These are phyloP conservation scores for Claviceps quebecensis DNA, from an alignment of 2,329 filamentous ascomycete genomes.

Conservation along the genomic window DNA sequence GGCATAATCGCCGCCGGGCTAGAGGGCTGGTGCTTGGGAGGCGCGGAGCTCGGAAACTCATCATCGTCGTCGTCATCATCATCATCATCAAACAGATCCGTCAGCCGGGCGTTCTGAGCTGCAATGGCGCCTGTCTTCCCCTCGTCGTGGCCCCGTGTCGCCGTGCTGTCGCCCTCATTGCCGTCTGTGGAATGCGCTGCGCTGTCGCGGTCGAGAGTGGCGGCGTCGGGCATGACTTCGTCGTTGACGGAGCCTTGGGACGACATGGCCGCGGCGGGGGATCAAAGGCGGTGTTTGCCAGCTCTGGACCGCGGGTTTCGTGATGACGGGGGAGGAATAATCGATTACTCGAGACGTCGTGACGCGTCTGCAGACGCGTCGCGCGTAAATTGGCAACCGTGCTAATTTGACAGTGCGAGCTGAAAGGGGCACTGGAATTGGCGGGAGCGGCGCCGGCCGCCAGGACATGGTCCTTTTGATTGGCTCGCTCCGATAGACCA, in stretches of 20 bases:
- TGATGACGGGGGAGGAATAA: no score
- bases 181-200: slow-evolving; percentile 14
- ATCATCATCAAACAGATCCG: slow-evolving; percentile 45
- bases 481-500: no score
- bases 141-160: slow-evolving; percentile 15
- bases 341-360: no score
- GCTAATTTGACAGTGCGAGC: no score
- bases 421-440: slow-evolving; percentile 14
- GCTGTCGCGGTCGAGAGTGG: slow-evolving; percentile 1
- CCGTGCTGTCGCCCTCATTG: slow-evolving; percentile 28
- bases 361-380: no score
- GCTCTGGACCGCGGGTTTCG: no score
- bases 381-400: no score
- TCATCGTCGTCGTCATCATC: slow-evolving; percentile 39
- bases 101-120: slow-evolving; percentile 38
- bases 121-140: slow-evolving; percentile 11
- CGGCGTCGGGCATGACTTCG: slow-evolving; percentile 22
- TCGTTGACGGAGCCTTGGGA: slow-evolving; percentile 17
- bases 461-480: no score
- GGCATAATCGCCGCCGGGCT: slow-evolving; percentile 29
- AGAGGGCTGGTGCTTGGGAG: slow-evolving; percentile 21
- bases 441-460: neutral
- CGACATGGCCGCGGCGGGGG: slow-evolving; percentile 17
- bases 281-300: slow-evolving; percentile 24
- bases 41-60: slow-evolving; percentile 41